phyloP scores from a whole-genome alignment of 2,329 filamentous ascomycete genomes.

The Aspergillus pseudoglaucus region DNA sequence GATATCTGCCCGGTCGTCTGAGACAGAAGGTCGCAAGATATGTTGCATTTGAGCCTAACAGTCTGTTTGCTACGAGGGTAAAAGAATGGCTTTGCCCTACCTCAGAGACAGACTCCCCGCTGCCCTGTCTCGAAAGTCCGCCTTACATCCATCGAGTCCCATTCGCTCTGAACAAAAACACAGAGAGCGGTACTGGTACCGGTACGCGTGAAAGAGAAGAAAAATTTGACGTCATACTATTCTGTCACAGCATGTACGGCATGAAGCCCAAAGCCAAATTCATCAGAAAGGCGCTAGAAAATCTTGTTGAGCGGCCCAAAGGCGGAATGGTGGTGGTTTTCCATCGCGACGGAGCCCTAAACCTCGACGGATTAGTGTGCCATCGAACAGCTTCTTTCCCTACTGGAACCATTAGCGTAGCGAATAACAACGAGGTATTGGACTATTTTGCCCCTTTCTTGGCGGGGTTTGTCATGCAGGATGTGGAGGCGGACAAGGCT shows the following conservation, averaged over 20 bases:
- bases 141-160: conserved; percentile 5
- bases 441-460: conserved; percentile 51
- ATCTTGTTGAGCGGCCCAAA: conserved; percentile 37
- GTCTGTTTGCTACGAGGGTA: conserved; percentile 40
- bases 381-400: conserved; percentile 45
- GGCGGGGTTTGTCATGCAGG: conserved; percentile 38
- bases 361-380: conserved; percentile 45
- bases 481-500: conserved; percentile 23
- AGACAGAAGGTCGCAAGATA: conserved; percentile 46
- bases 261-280: conserved; percentile 45
- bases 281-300: conserved; percentile 42
- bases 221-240: conserved; percentile 52
- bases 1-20: conserved; percentile 35
- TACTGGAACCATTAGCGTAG: conserved; percentile 38
- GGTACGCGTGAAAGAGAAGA: conserved; percentile 18
- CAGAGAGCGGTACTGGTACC: conserved; percentile 10
- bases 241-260: conserved; percentile 61
- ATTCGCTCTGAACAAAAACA: conserved; percentile 17
- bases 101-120: conserved; percentile 17
- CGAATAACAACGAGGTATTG: conserved; percentile 41
- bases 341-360: conserved; percentile 44
- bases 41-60: conserved; percentile 49
- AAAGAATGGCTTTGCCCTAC: conserved; percentile 36
- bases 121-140: conserved; percentile 7
- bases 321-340: conserved; percentile 47